Percentiles rank a stretch among this genome's conserved stretches.
Evolutionary conservation across 2,329 filamentous ascomycete genomes (phyloP).

Genomic region (Drechslerella dactyloides): DNA sequence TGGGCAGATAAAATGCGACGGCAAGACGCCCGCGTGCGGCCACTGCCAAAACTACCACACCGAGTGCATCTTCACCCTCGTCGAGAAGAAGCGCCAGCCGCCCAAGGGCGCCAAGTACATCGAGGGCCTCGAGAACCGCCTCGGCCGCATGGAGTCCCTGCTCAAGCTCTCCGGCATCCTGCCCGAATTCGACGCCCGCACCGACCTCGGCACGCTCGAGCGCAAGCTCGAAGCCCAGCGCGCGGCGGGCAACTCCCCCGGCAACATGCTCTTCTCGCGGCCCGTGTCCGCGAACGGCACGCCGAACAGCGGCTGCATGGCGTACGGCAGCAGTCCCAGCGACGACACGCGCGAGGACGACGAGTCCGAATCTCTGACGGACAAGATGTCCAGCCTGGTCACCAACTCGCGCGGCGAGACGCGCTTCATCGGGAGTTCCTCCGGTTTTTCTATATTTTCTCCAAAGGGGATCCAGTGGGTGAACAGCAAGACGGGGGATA

Average conservation of each 20-base stretch:
- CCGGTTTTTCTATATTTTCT: constrained; percentile 97
- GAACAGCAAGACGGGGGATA: constrained; percentile 95
- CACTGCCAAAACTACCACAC: constrained; percentile 99
- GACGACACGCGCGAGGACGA: constrained; percentile 61
- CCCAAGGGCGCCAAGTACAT: constrained; percentile 95
- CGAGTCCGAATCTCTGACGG: constrained; percentile 85
- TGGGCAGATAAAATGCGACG: constrained; percentile 78
- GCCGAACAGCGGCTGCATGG: constrained; percentile 60
- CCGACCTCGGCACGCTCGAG: constrained; percentile 71
- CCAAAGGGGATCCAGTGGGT: constrained; percentile 99
- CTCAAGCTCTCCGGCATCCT: constrained; percentile 72
- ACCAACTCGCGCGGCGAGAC: constrained; percentile 95
- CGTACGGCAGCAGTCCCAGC: constrained; percentile 63
- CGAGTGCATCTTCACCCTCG: constrained; percentile 95
- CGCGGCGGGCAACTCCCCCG: constrained; percentile 66
- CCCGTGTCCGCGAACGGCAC: constrained; percentile 56
- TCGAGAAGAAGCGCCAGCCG: constrained; percentile 97
- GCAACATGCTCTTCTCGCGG: constrained; percentile 61
- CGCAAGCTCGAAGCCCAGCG: constrained; percentile 79
- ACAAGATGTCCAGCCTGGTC: constrained; percentile 98
- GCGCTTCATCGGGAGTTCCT: constrained; percentile 90
- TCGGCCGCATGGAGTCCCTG: constrained; percentile 82
- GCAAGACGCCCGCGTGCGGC: constrained; percentile 84
- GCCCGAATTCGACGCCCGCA: constrained; percentile 80
- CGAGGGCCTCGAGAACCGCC: constrained; percentile 80